phyloP scores from a whole-genome alignment of 768 basidiomycete genomes.

The Gymnopilus junonius region DNA sequence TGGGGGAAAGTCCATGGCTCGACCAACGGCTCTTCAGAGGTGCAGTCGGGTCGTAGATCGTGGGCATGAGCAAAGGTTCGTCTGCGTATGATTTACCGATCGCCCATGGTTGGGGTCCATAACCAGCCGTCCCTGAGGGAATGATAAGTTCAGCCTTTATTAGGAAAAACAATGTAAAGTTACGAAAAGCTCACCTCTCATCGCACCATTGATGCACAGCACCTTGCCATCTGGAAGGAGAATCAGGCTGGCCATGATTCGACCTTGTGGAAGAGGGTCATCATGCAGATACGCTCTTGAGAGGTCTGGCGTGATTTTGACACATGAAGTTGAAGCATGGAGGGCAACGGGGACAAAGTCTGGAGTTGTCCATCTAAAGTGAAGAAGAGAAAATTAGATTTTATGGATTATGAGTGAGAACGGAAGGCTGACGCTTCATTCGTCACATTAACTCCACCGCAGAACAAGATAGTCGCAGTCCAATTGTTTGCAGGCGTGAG shows the following conservation, averaged over 20 bases:
- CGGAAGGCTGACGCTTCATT: conserved; percentile 42
- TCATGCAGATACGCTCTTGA: conserved; percentile 60
- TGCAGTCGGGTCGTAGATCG: conserved; percentile 64
- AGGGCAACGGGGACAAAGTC: conserved; percentile 54
- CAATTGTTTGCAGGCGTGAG: conserved; percentile 82
- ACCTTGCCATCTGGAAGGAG: conserved; percentile 71
- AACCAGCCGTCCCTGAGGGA: conserved; percentile 62
- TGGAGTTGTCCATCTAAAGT: conserved; percentile 46
- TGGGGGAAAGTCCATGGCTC: conserved; percentile 55
- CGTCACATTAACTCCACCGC: conserved; percentile 72
- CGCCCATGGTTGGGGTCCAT: conserved; percentile 57
- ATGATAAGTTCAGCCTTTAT: conserved; percentile 23
- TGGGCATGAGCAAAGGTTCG: conserved; percentile 56
- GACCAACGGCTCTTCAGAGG: conserved; percentile 66
- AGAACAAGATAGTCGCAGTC: conserved; percentile 82
- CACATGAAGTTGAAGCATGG: conserved; percentile 73
- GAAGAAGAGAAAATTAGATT: neutral
- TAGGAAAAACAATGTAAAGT: neutral
- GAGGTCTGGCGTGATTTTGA: conserved; percentile 75
- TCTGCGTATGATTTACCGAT: conserved; percentile 69
- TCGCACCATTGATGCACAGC: conserved; percentile 69
- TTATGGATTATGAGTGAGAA: neutral
- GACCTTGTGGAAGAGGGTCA: conserved; percentile 66
- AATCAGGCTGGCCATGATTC: conserved; percentile 76
- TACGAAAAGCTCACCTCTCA: conserved; percentile 48